A percentile compares a stretch with the other conserved stretches of the same genome.
Evolutionary conservation across 2,329 filamentous ascomycete genomes (phyloP).

Genomic region (Diaporthe ilicicola): DNA sequence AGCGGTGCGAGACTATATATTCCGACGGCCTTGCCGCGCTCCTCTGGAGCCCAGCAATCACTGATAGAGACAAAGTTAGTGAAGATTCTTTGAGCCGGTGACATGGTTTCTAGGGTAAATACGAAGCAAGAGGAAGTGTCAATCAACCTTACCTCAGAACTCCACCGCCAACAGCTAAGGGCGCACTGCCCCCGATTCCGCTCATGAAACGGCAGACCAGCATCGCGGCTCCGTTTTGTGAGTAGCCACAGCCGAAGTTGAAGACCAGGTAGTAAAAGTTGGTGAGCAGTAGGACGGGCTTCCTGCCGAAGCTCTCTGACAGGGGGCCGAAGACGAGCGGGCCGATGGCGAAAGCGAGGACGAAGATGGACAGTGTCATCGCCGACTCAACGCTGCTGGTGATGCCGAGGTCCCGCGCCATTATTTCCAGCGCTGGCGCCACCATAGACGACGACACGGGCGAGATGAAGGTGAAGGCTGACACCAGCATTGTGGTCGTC

Average conservation of each 20-base stretch:
- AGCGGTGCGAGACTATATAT: conserved; percentile 71
- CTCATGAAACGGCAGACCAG: neutral
- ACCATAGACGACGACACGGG: conserved; percentile 59
- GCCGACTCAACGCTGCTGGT: conserved; percentile 46
- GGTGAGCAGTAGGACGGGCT: conserved; percentile 59
- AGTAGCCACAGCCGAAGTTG: neutral
- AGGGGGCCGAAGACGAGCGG: conserved; percentile 60
- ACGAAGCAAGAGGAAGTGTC: neutral
- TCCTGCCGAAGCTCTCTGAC: conserved; percentile 64
- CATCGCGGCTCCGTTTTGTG: neutral
- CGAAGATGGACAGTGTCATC: conserved; percentile 60
- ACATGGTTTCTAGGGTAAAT: neutral
- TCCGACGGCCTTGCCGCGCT: conserved; percentile 69
- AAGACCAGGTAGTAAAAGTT: neutral
- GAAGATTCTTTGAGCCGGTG: neutral
- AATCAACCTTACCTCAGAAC: neutral
- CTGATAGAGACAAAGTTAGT: neutral
- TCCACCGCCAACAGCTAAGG: neutral
- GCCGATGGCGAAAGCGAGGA: conserved; percentile 62
- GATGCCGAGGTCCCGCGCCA: conserved; percentile 52
- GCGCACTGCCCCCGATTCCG: neutral
- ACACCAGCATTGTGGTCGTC: conserved; percentile 54
- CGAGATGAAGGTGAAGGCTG: conserved; percentile 60
- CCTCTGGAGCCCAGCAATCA: conserved; percentile 64
- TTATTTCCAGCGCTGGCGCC: conserved; percentile 42